Conservation (phyloP, 2,329 filamentous ascomycete genomes). For the Fusarium sp. region DNA sequence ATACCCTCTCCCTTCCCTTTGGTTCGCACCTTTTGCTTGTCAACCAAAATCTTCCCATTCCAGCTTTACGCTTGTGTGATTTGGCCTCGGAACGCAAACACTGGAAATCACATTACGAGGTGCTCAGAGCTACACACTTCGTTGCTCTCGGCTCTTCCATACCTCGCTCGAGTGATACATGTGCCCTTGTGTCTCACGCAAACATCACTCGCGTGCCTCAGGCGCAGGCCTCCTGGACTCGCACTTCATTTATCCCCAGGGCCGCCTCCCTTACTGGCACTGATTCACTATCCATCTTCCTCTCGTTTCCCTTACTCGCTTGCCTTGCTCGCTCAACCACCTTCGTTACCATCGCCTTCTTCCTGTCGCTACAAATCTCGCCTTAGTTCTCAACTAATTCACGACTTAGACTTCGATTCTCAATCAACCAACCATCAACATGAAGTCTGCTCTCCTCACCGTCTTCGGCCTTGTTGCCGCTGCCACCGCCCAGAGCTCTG, state of each 20-base stretch:
- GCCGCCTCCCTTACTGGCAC: conserved; percentile 8
- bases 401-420: conserved; percentile 22
- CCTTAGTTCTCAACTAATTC: conserved; percentile 20
- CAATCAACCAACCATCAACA: conserved; percentile 52
- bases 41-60: conserved; percentile 12
- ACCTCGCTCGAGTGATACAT: conserved; percentile 37
- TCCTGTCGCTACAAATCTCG: conserved; percentile 14
- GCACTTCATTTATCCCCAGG: conserved; percentile 25
- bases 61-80: conserved; percentile 11
- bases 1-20: neutral
- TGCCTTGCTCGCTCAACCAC: conserved; percentile 8
- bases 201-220: conserved; percentile 40
- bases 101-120: conserved; percentile 33
- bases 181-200: conserved; percentile 48
- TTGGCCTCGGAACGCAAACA: conserved; percentile 10
- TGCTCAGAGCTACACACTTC: conserved; percentile 23
- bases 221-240: conserved; percentile 14
- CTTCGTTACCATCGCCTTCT: conserved; percentile 14
- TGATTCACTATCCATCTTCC: conserved; percentile 30
- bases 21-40: neutral
- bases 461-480: conserved; percentile 56
- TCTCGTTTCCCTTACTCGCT: conserved; percentile 8
- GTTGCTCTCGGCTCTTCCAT: conserved; percentile 34
- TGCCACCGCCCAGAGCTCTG: conserved; percentile 55
- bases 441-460: conserved; percentile 62